Base-by-base conservation (phyloP, 1,139 yeast genomes). In the Blastobotrys serpentis region DNA sequence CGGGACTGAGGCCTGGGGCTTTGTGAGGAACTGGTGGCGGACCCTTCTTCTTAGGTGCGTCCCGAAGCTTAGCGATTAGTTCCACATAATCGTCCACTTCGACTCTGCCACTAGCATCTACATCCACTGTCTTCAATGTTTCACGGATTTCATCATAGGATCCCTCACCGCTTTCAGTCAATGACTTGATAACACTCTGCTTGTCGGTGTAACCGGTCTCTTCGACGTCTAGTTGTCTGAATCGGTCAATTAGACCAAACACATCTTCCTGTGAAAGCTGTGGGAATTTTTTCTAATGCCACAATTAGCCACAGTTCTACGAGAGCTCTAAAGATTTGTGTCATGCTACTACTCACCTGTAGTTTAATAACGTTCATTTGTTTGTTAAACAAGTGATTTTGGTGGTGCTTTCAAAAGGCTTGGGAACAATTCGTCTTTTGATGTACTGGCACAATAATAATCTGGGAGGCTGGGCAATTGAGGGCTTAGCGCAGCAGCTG, bases 161-260 rank as follows among this genome's bases (percentile, higher is more conserved):
- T 47, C 86, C 92, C 45, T 79, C 79, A 18, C 97, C 97, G 36
- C 81, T 71, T 55, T 82, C 81, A 19, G 95, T 81, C 42, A 89
- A 82, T 2, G 90, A 81, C 65, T 89, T 89, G 66, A 90, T 84
- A 29, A 86, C 94, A 50, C 84, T 86, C 65, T 86, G 90, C 71
- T 90, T 92, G 63, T 90, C 97, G 36, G 85, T 90, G 79, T 90
- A 88, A n/a, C 99, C 99, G 60, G 85, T 82, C 60, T 92, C 98
- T 42, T 90, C 95, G 40, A 84, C 62, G 62, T 92, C 99, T 58
- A 94, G 84, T 53, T 74, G 72, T 61, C 96, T 76, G 68, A 84
- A 84, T 55, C 85, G 86, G 57, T 90, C 97, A 60, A 92, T 86
- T 51, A 92, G 78, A 41, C 74, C 77, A 67, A 90, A 90, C 49